Percentiles rank a stretch among this genome's conserved stretches.
Conservation (phyloP, 1,284 basidiomycete species). For the Limonomyces culmigenus region DNA sequence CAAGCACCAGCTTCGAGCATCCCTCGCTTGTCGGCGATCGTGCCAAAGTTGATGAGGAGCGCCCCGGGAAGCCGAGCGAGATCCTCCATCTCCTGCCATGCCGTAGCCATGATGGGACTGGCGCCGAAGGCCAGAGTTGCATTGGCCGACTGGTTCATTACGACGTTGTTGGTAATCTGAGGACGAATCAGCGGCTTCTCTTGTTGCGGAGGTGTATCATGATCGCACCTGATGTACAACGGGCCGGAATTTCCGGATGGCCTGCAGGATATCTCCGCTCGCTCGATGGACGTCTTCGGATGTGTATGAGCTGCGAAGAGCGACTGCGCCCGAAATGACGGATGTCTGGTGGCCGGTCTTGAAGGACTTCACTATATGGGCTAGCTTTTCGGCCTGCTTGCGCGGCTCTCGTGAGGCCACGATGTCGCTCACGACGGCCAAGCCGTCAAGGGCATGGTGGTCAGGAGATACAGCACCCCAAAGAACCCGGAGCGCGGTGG, state of each 20-base stretch:
- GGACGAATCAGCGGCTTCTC: slow-evolving; percentile 5
- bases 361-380: too few species aligned
- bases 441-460: slow-evolving; percentile 51
- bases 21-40: slow-evolving; percentile 56
- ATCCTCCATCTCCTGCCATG: slow-evolving; percentile 71
- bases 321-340: too few species aligned
- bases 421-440: slow-evolving; percentile 88
- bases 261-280: slow-evolving; percentile 2
- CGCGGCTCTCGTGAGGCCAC: slow-evolving; percentile 51
- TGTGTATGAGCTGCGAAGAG: too few species aligned
- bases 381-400: slow-evolving; percentile 34
- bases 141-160: slow-evolving; percentile 84
- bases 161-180: slow-evolving; percentile 85
- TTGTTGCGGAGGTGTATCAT: background rate
- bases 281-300: background rate
- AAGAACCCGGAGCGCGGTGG: slow-evolving; percentile 55
- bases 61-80: slow-evolving; percentile 52
- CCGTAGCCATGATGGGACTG: slow-evolving; percentile 89
- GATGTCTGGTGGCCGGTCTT: too few species aligned
- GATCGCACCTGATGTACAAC: slow-evolving; percentile 63
- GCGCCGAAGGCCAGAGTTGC: slow-evolving; percentile 79
- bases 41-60: slow-evolving; percentile 85
- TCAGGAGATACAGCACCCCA: slow-evolving; percentile 50
- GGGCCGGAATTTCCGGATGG: slow-evolving; percentile 38
- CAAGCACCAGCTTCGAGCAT: slow-evolving; percentile 69